Conservation (phyloP, 139 green algal species). For the Chlorella sorokiniana region DNA sequence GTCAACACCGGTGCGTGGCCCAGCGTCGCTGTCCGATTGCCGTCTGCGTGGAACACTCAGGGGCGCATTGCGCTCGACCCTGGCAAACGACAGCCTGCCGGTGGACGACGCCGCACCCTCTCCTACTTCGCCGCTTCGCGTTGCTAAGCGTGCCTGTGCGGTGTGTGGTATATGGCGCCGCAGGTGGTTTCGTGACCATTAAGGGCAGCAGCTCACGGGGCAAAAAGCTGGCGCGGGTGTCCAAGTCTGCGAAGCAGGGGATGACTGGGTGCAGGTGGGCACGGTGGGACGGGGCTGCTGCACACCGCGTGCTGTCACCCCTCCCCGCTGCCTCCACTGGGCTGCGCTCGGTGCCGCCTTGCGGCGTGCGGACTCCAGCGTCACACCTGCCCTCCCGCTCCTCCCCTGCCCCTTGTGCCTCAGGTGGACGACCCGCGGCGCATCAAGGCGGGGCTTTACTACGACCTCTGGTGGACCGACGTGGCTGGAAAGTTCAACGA, state of each 20-base stretch:
- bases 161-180: too few species aligned
- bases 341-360: too few species aligned
- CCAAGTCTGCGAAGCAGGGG: background rate
- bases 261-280: background rate
- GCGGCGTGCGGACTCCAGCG: too few species aligned
- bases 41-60: too few species aligned
- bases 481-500: conserved; percentile 10
- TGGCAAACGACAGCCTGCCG: too few species aligned
- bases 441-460: background rate
- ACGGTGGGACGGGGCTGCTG: too few species aligned
- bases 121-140: background rate
- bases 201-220: background rate
- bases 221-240: background rate
- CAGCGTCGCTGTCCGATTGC: too few species aligned
- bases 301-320: too few species aligned
- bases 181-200: background rate
- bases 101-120: background rate
- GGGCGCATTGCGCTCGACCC: too few species aligned
- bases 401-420: background rate
- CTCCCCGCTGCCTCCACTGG: too few species aligned
- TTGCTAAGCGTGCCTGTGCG: too few species aligned
- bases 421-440: background rate
- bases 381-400: background rate
- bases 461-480: background rate
- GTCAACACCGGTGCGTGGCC: background rate